phyloP scores from a whole-genome alignment of 2,329 filamentous ascomycete species.

The Pseudogymnoascus sp. region DNA sequence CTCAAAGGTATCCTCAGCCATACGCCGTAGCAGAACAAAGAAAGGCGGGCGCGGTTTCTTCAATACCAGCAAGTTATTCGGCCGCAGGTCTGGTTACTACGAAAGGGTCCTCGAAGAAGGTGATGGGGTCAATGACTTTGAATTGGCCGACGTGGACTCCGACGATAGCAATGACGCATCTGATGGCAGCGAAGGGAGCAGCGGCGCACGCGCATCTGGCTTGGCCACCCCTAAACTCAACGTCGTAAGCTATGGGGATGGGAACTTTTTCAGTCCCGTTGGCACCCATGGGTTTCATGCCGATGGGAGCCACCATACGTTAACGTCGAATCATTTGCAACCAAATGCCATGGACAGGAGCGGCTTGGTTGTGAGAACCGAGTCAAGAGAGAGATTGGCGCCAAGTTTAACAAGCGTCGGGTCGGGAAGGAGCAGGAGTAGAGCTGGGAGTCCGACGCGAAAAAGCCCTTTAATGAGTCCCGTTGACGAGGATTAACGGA shows the following conservation, averaged over 20 bases:
- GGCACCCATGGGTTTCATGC: constrained; percentile 19
- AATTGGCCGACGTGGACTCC: constrained; percentile 60
- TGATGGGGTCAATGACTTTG: constrained; percentile 59
- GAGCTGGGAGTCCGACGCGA: constrained; percentile 38
- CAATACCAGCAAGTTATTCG: constrained; percentile 56
- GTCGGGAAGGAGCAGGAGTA: constrained; percentile 41
- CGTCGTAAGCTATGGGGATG: constrained; percentile 36
- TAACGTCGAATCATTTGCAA: constrained; percentile 20
- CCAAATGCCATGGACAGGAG: constrained; percentile 49
- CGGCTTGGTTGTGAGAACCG: constrained; percentile 71
- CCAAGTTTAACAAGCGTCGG: constrained; percentile 41
- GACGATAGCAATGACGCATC: constrained; percentile 53
- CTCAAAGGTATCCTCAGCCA: constrained; percentile 39
- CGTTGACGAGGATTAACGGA: constrained; percentile 33
- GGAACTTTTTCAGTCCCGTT: constrained; percentile 25
- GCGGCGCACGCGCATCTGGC: constrained; percentile 54
- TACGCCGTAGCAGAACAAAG: constrained; percentile 35
- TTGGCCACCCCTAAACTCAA: constrained; percentile 58
- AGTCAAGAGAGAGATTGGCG: constrained; percentile 72
- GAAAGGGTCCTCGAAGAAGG: constrained; percentile 83
- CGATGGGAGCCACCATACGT: constrained; percentile 15
- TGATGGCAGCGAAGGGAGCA: constrained; percentile 49
- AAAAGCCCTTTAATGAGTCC: constrained; percentile 50
- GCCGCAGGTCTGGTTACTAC: constrained; percentile 51
- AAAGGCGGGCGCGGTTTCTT: constrained; percentile 41